A percentile compares a stretch with the other conserved stretches of the same genome.
These are phyloP conservation scores for Penicillium waksmanii DNA, from an alignment of 495 filamentous ascomycete species.

Conservation along the genomic window DNA sequence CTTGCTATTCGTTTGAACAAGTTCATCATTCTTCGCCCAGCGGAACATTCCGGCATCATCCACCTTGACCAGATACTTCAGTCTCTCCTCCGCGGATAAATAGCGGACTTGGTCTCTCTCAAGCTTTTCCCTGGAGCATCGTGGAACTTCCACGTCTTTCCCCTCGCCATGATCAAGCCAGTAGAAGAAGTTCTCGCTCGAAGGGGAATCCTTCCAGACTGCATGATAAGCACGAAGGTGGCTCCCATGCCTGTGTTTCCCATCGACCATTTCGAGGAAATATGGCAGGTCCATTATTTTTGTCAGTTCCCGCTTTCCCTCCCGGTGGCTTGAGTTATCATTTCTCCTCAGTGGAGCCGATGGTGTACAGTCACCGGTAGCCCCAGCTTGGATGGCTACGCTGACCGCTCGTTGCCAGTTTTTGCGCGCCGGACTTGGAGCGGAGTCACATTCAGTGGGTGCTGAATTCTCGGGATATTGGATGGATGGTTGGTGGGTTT, in stretches of 20 bases:
- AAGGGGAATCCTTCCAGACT: slow-evolving; percentile 77
- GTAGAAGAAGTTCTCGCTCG: slow-evolving; percentile 89
- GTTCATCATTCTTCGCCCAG: slow-evolving; percentile 78
- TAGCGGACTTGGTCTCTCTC: slow-evolving; percentile 75
- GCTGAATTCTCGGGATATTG: not conserved
- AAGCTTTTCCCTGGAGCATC: slow-evolving; percentile 65
- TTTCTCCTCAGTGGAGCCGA: slow-evolving; percentile 35
- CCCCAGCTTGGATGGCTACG: slow-evolving; percentile 73
- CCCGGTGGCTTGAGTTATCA: slow-evolving; percentile 30
- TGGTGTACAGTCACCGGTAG: slow-evolving; percentile 45
- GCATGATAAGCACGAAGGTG: slow-evolving; percentile 85
- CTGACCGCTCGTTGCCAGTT: slow-evolving; percentile 76
- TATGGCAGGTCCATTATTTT: slow-evolving; percentile 88
- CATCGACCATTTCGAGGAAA: slow-evolving; percentile 92
- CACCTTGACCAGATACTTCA: slow-evolving; percentile 72
- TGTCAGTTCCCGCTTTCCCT: slow-evolving; percentile 41
- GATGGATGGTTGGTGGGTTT: slow-evolving; percentile 55
- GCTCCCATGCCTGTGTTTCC: slow-evolving; percentile 84
- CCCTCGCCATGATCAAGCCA: slow-evolving; percentile 91
- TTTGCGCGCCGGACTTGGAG: slow-evolving; percentile 53
- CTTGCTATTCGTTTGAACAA: slow-evolving; percentile 71
- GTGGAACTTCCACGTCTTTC: slow-evolving; percentile 55
- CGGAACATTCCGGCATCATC: slow-evolving; percentile 68
- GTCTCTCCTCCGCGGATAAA: slow-evolving; percentile 69
- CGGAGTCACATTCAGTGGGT: slow-evolving; percentile 38